Base-by-base conservation (phyloP, 2,329 filamentous ascomycete species). In the Scolecobasidium constrictum region DNA sequence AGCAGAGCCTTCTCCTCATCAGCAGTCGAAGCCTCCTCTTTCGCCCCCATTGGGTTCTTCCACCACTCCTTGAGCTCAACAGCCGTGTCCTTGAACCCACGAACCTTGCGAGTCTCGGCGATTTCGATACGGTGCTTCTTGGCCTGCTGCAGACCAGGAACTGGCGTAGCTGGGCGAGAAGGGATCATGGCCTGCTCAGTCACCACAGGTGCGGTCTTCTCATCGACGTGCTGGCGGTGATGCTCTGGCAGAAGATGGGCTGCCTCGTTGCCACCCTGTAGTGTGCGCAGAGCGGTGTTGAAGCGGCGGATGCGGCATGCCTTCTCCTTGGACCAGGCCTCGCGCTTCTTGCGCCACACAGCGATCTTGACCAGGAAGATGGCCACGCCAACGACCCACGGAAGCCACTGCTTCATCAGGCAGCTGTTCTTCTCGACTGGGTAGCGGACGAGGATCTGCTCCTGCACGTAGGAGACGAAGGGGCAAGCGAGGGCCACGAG, bases 1-100 rank as follows among this genome's bases (percentile, higher is more conserved):
- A 36, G 18, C 9, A 42, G 31, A 13, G 40, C 40, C 15, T 42
- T 42, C 31, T 42, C 40, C 19, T 42, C 40, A 21, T 42, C 40
- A 20, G 33, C 40, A 11, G 40, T 20, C 4, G 40, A 20, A 4
- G 34, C 21, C n/a, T 37, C 40, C 16, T 36, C 17, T 20, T 31
- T 31, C 15, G 16, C 20, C 31, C 12, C 36, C 17, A 11, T 5
- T 13, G 40, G 40, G 21, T 42, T 28, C 7, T 22, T 16, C 40
- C 40, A 42, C 40, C 40, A 42, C 15, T 20, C 40, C 21, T n/a
- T 36, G 18, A 42, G 19, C 18, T 42, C 40, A n/a, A 13, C 3
- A 23, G 36, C 15, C 15, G 23, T 20, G 21, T 42, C 40, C 31
- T 35, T 36, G n/a, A 42, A 28, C 5, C 40, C 40, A 28, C 34